Conservation (phyloP, 768 basidiomycete species). For the Psilocybe cyanescens region DNA sequence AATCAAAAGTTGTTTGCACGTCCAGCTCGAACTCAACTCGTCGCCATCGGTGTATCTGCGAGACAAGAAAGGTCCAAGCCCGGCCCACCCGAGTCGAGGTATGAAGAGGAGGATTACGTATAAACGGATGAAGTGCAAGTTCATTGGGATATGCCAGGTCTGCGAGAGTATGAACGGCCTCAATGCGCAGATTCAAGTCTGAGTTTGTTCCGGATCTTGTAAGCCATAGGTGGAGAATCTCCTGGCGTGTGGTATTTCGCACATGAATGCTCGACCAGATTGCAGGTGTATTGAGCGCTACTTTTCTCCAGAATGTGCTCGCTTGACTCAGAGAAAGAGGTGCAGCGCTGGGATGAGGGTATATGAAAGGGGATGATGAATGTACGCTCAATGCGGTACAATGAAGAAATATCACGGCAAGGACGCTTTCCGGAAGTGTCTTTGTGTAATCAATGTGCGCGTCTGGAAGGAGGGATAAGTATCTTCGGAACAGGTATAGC, state of each 20-base stretch:
- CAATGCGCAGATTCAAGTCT: neutral
- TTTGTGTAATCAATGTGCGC: neutral
- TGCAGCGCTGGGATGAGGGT: neutral
- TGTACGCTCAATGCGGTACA: neutral
- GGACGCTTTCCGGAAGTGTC: neutral
- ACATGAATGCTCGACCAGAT: conserved; percentile 8
- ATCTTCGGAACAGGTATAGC: neutral
- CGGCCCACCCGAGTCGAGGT: neutral
- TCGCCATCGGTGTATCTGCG: neutral
- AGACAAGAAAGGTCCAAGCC: neutral
- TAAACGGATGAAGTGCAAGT: neutral
- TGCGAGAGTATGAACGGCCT: neutral
- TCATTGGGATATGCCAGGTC: neutral
- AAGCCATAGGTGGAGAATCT: conserved; percentile 1
- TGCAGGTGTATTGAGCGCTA: neutral
- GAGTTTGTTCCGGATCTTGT: neutral
- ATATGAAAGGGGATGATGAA: conserved; percentile 1
- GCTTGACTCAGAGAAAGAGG: conserved; percentile 7
- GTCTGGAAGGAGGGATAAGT: neutral
- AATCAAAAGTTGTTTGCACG: neutral
- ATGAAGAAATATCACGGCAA: neutral
- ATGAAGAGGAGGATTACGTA: neutral
- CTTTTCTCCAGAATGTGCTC: neutral
- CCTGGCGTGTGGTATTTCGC: neutral
- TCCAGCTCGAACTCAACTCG: neutral